A percentile compares a stretch with the other conserved stretches of the same genome.
Evolutionary conservation across 495 filamentous ascomycete genomes (phyloP).

Genomic region (Aspergillus leporis): DNA sequence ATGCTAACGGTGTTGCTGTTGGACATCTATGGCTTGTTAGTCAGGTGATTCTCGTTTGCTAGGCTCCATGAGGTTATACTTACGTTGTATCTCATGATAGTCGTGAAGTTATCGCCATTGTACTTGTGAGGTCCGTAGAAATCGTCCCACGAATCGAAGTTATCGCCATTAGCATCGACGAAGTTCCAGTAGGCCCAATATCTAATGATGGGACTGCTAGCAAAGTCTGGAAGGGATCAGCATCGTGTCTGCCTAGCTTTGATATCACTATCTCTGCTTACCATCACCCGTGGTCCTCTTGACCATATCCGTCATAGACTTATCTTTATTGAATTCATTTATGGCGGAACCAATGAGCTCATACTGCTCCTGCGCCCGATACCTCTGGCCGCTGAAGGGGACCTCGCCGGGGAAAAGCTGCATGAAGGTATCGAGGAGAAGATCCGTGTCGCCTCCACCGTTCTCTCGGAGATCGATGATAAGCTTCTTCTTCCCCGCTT

Average conservation of each 20-base stretch:
- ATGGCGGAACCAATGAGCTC: slow-evolving; percentile 41
- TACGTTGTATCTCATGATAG: slow-evolving; percentile 15
- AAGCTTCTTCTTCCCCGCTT: slow-evolving; percentile 40
- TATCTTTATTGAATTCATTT: not conserved
- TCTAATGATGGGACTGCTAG: not conserved
- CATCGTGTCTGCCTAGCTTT: not conserved
- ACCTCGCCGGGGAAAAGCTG: slow-evolving; percentile 52
- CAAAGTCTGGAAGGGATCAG: not conserved
- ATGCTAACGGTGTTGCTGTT: slow-evolving; percentile 13
- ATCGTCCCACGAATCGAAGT: slow-evolving; percentile 52
- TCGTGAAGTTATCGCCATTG: slow-evolving; percentile 48
- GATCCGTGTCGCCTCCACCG: slow-evolving; percentile 37
- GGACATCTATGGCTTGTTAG: slow-evolving; percentile 6
- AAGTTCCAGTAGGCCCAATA: slow-evolving; percentile 12
- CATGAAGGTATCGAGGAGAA: slow-evolving; percentile 50
- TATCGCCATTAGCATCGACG: slow-evolving; percentile 6
- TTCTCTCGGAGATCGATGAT: slow-evolving; percentile 56
- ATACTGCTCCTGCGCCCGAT: slow-evolving; percentile 40
- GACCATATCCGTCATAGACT: not conserved
- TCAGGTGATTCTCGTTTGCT: not conserved
- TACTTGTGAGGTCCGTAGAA: slow-evolving; percentile 41
- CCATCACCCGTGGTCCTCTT: not conserved
- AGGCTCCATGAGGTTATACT: not conserved
- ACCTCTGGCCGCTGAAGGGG: slow-evolving; percentile 44
- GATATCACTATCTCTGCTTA: not conserved